Evolutionary conservation across 441 rosid species (phyloP), one percentile per base, ranked within the genome.

Genomic region (Erysimum cheiri): DNA sequence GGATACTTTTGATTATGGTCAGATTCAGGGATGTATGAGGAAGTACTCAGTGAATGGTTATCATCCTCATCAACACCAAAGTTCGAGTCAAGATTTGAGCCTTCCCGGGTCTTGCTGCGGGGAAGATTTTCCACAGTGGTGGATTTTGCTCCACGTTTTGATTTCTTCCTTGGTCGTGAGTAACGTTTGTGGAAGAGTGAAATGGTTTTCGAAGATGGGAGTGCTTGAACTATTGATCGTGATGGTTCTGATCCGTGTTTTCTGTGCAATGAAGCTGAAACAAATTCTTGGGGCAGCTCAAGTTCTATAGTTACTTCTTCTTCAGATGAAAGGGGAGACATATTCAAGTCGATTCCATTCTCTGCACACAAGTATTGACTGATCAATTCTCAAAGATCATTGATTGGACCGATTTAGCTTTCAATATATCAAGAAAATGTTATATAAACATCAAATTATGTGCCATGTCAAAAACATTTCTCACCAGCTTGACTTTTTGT

Each of bases 171-270:
- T 62, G 68, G 32, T 32, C 46, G 39, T 56, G 69, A 71, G 26
- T 69, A 67, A 53, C 67, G 60, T 56, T 58, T 67, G 28, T 68
- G 36, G 48, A 69, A 66, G 36, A 43, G 14, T 48, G 44, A 22
- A 55, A 76, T 22, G 67, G 48, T 43, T 33, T 59, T 64, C 47
- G 46, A 72, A 80, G 79, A 81, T 44, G 87, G 86, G 44, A 83
- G 84, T 33, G 84, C 88, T 78, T 73, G 87, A 74, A 80, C 82
- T 73, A 72, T 66, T 17, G 62, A 59, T 40, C 81, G 82, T 52
- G 64, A 24, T 67, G 62, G 76, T 44, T 17, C 49, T 14, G 69
- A 5, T 40, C 67, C 70, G 43, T 8, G 53, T 39, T 77, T 75
- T 44, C 49, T 69, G 17, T 62, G 43, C 47, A 67, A 59, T 46